Evolutionary conservation across 2,329 filamentous ascomycete species (phyloP), one percentile per base, ranked within the genome.

Genomic region (Epichloe amarillans): DNA sequence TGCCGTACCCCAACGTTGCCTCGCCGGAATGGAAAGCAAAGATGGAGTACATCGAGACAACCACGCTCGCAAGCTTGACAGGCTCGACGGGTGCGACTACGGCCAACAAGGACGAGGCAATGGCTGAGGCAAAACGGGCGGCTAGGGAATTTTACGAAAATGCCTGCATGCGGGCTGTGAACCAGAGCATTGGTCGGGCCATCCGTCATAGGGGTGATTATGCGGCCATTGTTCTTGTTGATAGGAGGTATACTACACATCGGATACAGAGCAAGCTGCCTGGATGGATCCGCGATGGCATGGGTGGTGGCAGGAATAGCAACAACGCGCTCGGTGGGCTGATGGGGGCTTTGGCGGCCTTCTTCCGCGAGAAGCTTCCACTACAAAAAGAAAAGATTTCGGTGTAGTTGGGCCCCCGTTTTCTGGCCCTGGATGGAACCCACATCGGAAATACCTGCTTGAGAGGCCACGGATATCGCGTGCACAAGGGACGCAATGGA

Each of bases 11-110:
- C 0, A 98, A 97, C 59, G 82, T 89, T 49, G 80, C 86, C 58
- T 88, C 86, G 10, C 83, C 89, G 1, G 88, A 96, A 61, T 97
- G 91, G 91, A 89, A 88, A 64, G 88, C 91, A 0, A 91, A 91
- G 65, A 82, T 93, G 62, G 82, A 88, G 62, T 90, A 96, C 62
- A 80, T 97, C 12, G 87, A 95, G 60, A 71, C 78, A 0, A 82
- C 73, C 1, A 72, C 72, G 0, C 54, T 70, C 0, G 58, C 64
- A 2, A 67, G 69, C 2, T 63, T 77, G 1, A 57, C 42, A 0
- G 40, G 39, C 15, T 6, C 50, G 49, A 4, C 54, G 58, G 30
- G 56, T 55, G 2, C 15, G 30, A 14, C 17, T 2, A 39, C 58
- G 5, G 8, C 52, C n/a, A 55, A 60, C n/a, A 55, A 60, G n/a